These are phyloP conservation scores for Colletotrichum trifolii DNA, from an alignment of 2,329 filamentous ascomycete genomes.

Conservation along the genomic window DNA sequence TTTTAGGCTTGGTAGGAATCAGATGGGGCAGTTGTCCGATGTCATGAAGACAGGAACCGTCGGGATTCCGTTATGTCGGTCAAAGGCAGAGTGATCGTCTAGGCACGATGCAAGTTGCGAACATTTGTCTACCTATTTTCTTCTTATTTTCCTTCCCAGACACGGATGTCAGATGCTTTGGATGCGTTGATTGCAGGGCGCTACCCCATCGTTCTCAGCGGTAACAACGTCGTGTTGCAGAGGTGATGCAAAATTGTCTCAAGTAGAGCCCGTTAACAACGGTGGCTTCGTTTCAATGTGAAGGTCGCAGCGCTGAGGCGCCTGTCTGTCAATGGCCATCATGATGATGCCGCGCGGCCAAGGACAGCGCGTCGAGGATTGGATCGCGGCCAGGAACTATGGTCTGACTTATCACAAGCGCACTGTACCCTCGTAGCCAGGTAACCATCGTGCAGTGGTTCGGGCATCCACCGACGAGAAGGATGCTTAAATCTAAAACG, in stretches of 20 bases:
- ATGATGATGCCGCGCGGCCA: constrained; percentile 29
- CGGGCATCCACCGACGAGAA: constrained; percentile 11
- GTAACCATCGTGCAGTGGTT: constrained; percentile 9
- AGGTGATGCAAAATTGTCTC: constrained; percentile 11
- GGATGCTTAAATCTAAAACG: constrained; percentile 29
- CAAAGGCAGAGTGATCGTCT: constrained; percentile 15
- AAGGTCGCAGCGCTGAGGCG: background rate
- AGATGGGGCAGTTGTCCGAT: constrained; percentile 17
- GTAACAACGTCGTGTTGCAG: background rate
- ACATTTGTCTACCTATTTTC: background rate
- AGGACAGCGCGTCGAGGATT: constrained; percentile 25
- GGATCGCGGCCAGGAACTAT: constrained; percentile 1
- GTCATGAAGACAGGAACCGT: constrained; percentile 13
- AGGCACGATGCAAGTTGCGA: constrained; percentile 6
- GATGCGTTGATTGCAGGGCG: too few species aligned
- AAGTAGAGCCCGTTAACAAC: background rate
- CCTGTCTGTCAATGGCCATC: constrained; percentile 11
- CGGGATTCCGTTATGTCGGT: constrained; percentile 10
- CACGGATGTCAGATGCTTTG: background rate
- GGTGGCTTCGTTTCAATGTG: too few species aligned
- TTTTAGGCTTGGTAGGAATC: constrained; percentile 26
- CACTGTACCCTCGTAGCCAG: too few species aligned
- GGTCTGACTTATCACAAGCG: constrained; percentile 1
- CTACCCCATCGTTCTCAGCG: too few species aligned
- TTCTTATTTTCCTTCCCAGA: background rate